phyloP scores from a whole-genome alignment of 2,329 filamentous ascomycete species.

The Penicillium sp. region DNA sequence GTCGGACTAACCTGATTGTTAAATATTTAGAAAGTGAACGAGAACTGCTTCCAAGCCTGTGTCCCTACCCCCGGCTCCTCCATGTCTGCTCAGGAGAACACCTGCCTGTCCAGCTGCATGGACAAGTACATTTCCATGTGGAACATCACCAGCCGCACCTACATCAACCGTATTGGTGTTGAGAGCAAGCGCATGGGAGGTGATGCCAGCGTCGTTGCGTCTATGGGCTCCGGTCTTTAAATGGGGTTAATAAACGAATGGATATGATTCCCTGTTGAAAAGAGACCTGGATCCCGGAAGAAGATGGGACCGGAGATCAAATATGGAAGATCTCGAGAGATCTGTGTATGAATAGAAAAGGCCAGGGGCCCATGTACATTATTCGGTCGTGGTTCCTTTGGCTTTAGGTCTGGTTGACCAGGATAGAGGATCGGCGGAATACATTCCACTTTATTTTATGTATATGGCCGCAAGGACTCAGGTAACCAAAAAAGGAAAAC shows the following conservation, averaged over 20 bases:
- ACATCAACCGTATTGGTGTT: slow-evolving; percentile 58
- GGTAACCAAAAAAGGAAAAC: slow-evolving; percentile 13
- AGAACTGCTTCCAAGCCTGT: slow-evolving; percentile 78
- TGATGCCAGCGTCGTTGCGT: slow-evolving; percentile 21
- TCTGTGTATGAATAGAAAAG: slow-evolving; percentile 25
- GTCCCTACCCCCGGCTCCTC: slow-evolving; percentile 66
- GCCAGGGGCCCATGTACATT: slow-evolving; percentile 26
- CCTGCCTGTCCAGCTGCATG: slow-evolving; percentile 75
- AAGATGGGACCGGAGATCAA: not conserved
- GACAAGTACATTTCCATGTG: slow-evolving; percentile 82
- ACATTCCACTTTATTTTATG: slow-evolving; percentile 8
- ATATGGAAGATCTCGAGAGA: slow-evolving; percentile 9
- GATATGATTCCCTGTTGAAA: not conserved
- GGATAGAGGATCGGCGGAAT: slow-evolving; percentile 8
- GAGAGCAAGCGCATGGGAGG: slow-evolving; percentile 56
- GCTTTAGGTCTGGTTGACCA: slow-evolving; percentile 1
- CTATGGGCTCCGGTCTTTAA: slow-evolving; percentile 16
- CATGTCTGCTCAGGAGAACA: slow-evolving; percentile 66
- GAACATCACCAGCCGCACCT: slow-evolving; percentile 71
- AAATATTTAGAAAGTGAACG: slow-evolving; percentile 68
- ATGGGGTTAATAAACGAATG: not conserved
- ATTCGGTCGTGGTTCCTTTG: slow-evolving; percentile 17
- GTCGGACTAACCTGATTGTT: not conserved
- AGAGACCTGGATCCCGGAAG: not conserved
- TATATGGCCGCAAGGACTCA: slow-evolving; percentile 14